A percentile compares a stretch with the other conserved stretches of the same genome.
Evolutionary conservation across 805 yeast genomes (phyloP).

Genomic region (Myxozyma udenii): DNA sequence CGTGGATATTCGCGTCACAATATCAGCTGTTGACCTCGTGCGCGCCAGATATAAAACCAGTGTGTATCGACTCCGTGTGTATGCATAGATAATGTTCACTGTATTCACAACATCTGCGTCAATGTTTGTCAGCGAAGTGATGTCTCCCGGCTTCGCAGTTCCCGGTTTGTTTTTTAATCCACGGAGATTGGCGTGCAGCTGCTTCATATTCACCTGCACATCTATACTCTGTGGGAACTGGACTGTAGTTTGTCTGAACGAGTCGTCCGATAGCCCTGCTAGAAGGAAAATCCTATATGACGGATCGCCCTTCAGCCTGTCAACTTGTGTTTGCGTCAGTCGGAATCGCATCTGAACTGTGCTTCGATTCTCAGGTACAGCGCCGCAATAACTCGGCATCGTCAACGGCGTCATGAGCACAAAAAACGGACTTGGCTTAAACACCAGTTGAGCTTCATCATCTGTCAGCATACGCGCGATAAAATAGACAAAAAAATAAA

Average conservation of each 20-base stretch:
- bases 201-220: slow-evolving; percentile 54
- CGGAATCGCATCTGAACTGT: slow-evolving; percentile 38
- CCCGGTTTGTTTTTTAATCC: slow-evolving; percentile 78
- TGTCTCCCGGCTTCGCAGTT: slow-evolving; percentile 76
- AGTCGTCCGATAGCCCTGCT: slow-evolving; percentile 42
- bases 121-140: slow-evolving; percentile 50
- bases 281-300: slow-evolving; percentile 49
- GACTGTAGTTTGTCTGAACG: slow-evolving; percentile 36
- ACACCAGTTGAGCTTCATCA: slow-evolving; percentile 4
- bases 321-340: slow-evolving; percentile 45
- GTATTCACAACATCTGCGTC: slow-evolving; percentile 38
- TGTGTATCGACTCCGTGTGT: slow-evolving; percentile 50
- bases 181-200: slow-evolving; percentile 54
- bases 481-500: background rate
- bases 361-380: slow-evolving; percentile 11
- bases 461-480: background rate
- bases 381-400: slow-evolving; percentile 24
- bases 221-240: slow-evolving; percentile 74
- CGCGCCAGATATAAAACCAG: slow-evolving; percentile 61
- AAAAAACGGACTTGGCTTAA: slow-evolving; percentile 36
- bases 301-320: slow-evolving; percentile 37
- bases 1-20: slow-evolving; percentile 44
- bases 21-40: slow-evolving; percentile 41
- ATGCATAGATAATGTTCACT: slow-evolving; percentile 57
- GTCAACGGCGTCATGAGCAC: slow-evolving; percentile 19